Evolutionary conservation across 495 filamentous ascomycete genomes (phyloP).

Genomic region (Talaromyces thailandensis): DNA sequence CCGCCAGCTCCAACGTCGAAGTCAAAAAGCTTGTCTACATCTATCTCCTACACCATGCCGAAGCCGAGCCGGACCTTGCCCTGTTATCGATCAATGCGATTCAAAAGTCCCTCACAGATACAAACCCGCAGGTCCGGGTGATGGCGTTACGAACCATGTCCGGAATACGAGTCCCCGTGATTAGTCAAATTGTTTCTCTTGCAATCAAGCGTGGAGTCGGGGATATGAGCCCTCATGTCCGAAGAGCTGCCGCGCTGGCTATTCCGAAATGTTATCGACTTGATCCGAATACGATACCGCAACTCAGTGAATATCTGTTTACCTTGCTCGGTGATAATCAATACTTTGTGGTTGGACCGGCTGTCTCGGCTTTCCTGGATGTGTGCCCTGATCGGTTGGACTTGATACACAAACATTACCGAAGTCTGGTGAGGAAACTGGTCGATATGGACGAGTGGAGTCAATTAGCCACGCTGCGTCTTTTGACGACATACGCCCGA

Average conservation of each 20-base stretch:
- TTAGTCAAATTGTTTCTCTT: conserved; percentile 94
- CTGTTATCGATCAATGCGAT: conserved; percentile 97
- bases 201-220: conserved; percentile 86
- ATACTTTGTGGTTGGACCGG: conserved; percentile 89
- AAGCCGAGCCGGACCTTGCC: conserved; percentile 88
- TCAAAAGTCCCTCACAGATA: conserved; percentile 89
- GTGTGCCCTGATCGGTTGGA: conserved; percentile 80
- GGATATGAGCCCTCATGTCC: conserved; percentile 90
- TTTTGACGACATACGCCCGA: conserved; percentile 77
- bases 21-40: conserved; percentile 98
- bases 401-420: conserved; percentile 83
- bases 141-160: conserved; percentile 93
- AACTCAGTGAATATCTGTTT: conserved; percentile 70
- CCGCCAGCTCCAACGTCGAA: conserved; percentile 81
- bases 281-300: conserved; percentile 76
- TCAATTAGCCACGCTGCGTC: conserved; percentile 68
- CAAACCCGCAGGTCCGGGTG: conserved; percentile 80
- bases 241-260: conserved; percentile 87
- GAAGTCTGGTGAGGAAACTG: conserved; percentile 72
- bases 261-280: conserved; percentile 96
- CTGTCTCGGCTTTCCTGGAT: conserved; percentile 80
- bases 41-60: conserved; percentile 91
- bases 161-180: conserved; percentile 92
- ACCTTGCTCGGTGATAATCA: conserved; percentile 79
- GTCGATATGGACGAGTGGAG: conserved; percentile 99